Percentiles rank a stretch among this genome's conserved stretches.
Evolutionary conservation across 768 basidiomycete genomes (phyloP).

Genomic region (Tulasnella sp.): DNA sequence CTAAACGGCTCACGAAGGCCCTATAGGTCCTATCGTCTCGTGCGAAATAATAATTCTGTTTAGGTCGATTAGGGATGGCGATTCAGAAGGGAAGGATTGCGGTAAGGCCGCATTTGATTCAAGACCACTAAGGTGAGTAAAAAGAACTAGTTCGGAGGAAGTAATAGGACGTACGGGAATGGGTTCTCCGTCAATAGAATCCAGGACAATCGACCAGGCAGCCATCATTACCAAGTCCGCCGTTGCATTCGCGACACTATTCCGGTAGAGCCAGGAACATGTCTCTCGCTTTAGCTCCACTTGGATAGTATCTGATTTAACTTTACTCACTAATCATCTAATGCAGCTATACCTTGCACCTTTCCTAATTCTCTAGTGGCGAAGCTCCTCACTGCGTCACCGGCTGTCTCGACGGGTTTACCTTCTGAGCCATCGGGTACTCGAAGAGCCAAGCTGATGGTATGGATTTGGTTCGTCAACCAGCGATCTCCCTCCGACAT

Average conservation of each 20-base stretch:
- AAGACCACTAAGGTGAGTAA: background rate
- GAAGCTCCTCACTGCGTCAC: conserved; percentile 66
- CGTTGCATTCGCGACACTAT: conserved; percentile 81
- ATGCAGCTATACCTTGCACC: conserved; percentile 55
- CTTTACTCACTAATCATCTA: conserved; percentile 75
- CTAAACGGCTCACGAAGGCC: conserved; percentile 40
- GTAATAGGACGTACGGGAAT: conserved; percentile 5
- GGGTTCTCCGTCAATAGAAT: background rate
- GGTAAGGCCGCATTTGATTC: background rate
- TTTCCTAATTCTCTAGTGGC: conserved; percentile 76
- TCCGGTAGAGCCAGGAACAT: background rate
- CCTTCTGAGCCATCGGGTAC: conserved; percentile 39
- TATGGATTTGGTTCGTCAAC: conserved; percentile 59
- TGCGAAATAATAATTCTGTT: conserved; percentile 81
- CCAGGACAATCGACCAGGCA: conserved; percentile 8
- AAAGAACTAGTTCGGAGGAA: background rate
- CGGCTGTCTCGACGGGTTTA: conserved; percentile 63
- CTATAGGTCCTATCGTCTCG: conserved; percentile 79
- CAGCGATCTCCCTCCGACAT: conserved; percentile 95
- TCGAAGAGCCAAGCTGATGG: conserved; percentile 55
- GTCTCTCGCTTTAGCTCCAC: background rate
- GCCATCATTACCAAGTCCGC: conserved; percentile 72
- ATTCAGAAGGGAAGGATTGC: background rate
- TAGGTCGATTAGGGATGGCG: background rate
- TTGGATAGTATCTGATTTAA: conserved; percentile 1